A percentile compares a stretch with the other conserved stretches of the same genome.
phyloP scores from a whole-genome alignment of 2,329 filamentous ascomycete genomes.

The Hymenoscyphus salicellus region DNA sequence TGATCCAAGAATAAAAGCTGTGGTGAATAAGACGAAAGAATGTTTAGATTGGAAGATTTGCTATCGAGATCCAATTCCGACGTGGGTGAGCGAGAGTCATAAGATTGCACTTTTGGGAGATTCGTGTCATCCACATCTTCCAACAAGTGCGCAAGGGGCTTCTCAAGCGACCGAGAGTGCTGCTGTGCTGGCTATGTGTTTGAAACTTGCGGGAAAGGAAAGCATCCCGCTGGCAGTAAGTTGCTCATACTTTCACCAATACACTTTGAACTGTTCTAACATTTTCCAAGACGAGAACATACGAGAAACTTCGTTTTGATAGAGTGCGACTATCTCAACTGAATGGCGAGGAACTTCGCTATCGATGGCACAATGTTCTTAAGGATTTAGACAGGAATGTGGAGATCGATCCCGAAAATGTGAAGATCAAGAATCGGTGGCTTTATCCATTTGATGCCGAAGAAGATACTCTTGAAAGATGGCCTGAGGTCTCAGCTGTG shows the following conservation, averaged over 20 bases:
- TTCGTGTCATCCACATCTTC: slow-evolving; percentile 53
- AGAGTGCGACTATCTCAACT: slow-evolving; percentile 42
- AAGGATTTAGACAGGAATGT: slow-evolving; percentile 42
- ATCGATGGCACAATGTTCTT: slow-evolving; percentile 45
- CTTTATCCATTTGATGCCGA: slow-evolving; percentile 47
- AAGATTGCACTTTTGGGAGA: slow-evolving; percentile 52
- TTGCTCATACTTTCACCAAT: slow-evolving; percentile 3
- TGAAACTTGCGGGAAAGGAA: slow-evolving; percentile 43
- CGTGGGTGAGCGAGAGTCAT: slow-evolving; percentile 50
- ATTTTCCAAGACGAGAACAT: slow-evolving; percentile 39
- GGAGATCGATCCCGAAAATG: slow-evolving; percentile 45
- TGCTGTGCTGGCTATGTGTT: slow-evolving; percentile 44
- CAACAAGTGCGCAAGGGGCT: slow-evolving; percentile 52
- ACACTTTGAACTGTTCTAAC: slow-evolving; percentile 6
- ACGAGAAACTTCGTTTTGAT: slow-evolving; percentile 44
- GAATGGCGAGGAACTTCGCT: slow-evolving; percentile 45
- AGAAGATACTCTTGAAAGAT: slow-evolving; percentile 42
- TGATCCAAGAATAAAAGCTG: slow-evolving; percentile 46
- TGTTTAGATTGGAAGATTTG: slow-evolving; percentile 55
- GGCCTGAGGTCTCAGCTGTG: slow-evolving; percentile 41
- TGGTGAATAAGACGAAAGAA: slow-evolving; percentile 44
- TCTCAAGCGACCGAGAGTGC: slow-evolving; percentile 54
- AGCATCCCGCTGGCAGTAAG: slow-evolving; percentile 41
- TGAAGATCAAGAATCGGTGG: slow-evolving; percentile 47
- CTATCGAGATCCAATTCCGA: slow-evolving; percentile 50